Evolutionary conservation across 2,329 filamentous ascomycete species (phyloP).

Genomic region (Ophiostoma populinum): DNA sequence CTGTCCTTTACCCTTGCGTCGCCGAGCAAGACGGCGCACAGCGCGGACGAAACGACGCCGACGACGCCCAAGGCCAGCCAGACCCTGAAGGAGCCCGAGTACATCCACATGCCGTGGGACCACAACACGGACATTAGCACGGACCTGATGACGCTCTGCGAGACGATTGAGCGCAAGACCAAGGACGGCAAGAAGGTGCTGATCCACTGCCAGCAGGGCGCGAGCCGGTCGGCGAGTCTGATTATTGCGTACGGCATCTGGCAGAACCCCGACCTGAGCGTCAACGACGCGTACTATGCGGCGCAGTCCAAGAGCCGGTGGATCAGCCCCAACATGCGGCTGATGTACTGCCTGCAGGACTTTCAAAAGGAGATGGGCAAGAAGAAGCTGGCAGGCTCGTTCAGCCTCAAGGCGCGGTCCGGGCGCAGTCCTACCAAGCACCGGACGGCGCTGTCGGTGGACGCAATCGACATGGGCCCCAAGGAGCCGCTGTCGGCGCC

Average conservation of each 20-base stretch:
- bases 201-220: slow-evolving; percentile 73
- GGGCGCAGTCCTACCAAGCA: slow-evolving; percentile 43
- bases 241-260: slow-evolving; percentile 78
- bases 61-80: slow-evolving; percentile 38
- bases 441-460: slow-evolving; percentile 40
- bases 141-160: slow-evolving; percentile 58
- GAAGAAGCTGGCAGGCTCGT: slow-evolving; percentile 27
- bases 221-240: slow-evolving; percentile 67
- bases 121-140: slow-evolving; percentile 75
- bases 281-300: slow-evolving; percentile 69
- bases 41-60: slow-evolving; percentile 25
- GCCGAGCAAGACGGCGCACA: slow-evolving; percentile 7
- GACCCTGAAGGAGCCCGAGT: slow-evolving; percentile 44
- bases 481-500: slow-evolving; percentile 45
- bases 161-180: slow-evolving; percentile 56
- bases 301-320: slow-evolving; percentile 69
- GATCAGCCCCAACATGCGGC: slow-evolving; percentile 84
- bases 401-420: slow-evolving; percentile 30
- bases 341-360: slow-evolving; percentile 79
- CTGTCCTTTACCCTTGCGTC: slow-evolving; percentile 5
- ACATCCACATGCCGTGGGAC: slow-evolving; percentile 77
- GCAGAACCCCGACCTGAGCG: slow-evolving; percentile 56
- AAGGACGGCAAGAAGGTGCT: slow-evolving; percentile 62
- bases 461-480: slow-evolving; percentile 33
- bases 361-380: slow-evolving; percentile 49